A percentile compares a stretch with the other conserved stretches of the same genome.
phyloP scores from a whole-genome alignment of 768 basidiomycete genomes.

The Artomyces pyxidatus region DNA sequence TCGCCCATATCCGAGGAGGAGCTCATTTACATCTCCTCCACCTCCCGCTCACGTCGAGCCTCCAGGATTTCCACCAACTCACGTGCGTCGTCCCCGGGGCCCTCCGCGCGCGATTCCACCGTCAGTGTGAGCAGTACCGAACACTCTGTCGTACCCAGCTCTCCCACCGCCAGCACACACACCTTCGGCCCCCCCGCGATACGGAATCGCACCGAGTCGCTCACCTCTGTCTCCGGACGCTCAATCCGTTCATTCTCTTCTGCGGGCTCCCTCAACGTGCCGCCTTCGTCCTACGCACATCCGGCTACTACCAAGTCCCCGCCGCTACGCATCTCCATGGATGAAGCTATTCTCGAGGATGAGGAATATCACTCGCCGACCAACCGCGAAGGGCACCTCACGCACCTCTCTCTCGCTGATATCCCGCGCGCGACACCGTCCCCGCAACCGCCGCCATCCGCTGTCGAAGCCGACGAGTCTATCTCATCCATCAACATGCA shows the following conservation, averaged over 20 bases:
- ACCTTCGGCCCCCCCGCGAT: background rate
- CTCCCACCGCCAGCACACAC: slow-evolving; percentile 13
- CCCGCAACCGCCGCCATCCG: slow-evolving; percentile 8
- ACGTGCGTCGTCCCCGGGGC: slow-evolving; percentile 6
- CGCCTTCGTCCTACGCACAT: background rate
- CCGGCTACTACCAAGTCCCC: slow-evolving; percentile 3
- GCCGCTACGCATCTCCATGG: slow-evolving; percentile 17
- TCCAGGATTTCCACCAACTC: slow-evolving; percentile 24
- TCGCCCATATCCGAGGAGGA: slow-evolving; percentile 46
- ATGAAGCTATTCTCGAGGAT: slow-evolving; percentile 24
- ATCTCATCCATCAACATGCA: slow-evolving; percentile 24
- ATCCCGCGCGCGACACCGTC: slow-evolving; percentile 15
- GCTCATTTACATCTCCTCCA: slow-evolving; percentile 33
- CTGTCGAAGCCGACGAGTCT: slow-evolving; percentile 19
- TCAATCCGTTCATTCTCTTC: slow-evolving; percentile 22
- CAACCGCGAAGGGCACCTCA: slow-evolving; percentile 9
- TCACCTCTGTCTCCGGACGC: slow-evolving; percentile 15
- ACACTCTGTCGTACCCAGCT: slow-evolving; percentile 7
- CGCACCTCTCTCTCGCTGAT: slow-evolving; percentile 21
- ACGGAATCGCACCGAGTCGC: slow-evolving; percentile 15
- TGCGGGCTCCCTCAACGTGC: slow-evolving; percentile 19
- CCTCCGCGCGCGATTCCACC: slow-evolving; percentile 22
- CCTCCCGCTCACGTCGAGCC: slow-evolving; percentile 27
- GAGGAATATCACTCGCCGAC: slow-evolving; percentile 18
- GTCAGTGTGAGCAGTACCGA: slow-evolving; percentile 19